Percentiles rank a stretch among this genome's conserved stretches.
Evolutionary conservation across 2,329 filamentous ascomycete genomes (phyloP).

Genomic region (Sclerotinia subarctica): DNA sequence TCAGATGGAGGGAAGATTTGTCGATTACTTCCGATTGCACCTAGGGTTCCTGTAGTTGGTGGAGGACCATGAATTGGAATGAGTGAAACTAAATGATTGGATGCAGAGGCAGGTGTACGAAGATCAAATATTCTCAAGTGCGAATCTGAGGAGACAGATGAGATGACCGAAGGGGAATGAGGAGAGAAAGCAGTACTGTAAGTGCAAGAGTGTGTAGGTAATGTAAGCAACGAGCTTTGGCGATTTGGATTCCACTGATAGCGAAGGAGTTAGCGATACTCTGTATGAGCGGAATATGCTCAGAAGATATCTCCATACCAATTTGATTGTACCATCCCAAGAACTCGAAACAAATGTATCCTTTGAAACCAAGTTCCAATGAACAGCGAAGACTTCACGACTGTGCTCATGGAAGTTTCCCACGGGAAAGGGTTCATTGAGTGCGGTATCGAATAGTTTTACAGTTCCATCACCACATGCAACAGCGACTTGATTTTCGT

Average conservation of each 20-base stretch:
- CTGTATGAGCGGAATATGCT: not conserved
- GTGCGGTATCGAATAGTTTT: conserved; percentile 84
- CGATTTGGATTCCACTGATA: conserved; percentile 77
- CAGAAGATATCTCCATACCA: conserved; percentile 48
- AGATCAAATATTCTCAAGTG: conserved; percentile 90
- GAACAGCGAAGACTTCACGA: conserved; percentile 86
- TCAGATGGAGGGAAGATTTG: conserved; percentile 51
- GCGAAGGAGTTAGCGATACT: conserved; percentile 10
- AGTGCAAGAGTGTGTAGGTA: conserved; percentile 90
- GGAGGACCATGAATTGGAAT: conserved; percentile 75
- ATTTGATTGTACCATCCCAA: conserved; percentile 95
- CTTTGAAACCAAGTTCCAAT: conserved; percentile 90
- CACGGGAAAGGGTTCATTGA: conserved; percentile 75
- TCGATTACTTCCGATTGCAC: conserved; percentile 31
- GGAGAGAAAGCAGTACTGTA: conserved; percentile 92
- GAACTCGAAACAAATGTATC: conserved; percentile 86
- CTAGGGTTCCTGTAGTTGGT: conserved; percentile 35
- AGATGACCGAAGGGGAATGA: conserved; percentile 79
- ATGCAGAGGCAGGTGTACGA: conserved; percentile 77
- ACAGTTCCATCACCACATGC: conserved; percentile 91
- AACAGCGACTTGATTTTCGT: conserved; percentile 89
- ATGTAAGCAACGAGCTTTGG: conserved; percentile 70
- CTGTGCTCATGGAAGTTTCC: conserved; percentile 92
- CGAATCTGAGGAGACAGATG: conserved; percentile 84
- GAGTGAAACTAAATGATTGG: conserved; percentile 79